Evolutionary conservation across 129 eudicot genomes (phyloP), one percentile per base, ranked within the genome.

Genomic region (Smallanthus sonchifolius): DNA sequence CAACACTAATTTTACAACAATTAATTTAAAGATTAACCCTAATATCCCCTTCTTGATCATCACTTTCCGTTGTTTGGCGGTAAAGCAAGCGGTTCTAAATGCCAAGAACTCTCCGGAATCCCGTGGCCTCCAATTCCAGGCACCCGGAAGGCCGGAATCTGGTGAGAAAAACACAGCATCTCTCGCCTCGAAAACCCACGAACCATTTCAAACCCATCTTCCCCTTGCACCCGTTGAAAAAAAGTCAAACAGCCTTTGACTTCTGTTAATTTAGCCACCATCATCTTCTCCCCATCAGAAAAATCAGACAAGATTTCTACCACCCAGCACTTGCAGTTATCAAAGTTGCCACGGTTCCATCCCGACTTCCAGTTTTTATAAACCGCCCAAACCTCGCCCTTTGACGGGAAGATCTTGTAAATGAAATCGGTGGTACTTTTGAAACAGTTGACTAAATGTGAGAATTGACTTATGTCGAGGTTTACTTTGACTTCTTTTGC

Each of bases 321-420:
- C 24, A 89, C 67, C 75, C 77, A 76, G 62, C 77, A 89, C 45
- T 82, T 75, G 51, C 44, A 77, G 49, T 61, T 79, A 13, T 74
- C 84, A 34, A 73, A 70, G 66, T 79, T 77, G 20, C 40, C 51
- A 8, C 57, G 73, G 65, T 74, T 76, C 85, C 88, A 83, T 65
- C 70, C 73, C 20, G 65, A 62, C 49, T 71, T 85, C 88, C 88
- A 85, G 35, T 86, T 83, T 61, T 75, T 76, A 17, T 79, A 86
- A 77, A 88, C 82, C 38, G 95, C 95, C 95, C 95, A 88, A 14
- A 88, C 44, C 81, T 88, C 88, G 17, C 88, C 95, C 34, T 83
- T 86, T 52, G 20, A 65, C 0, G 95, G 95, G 68, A 81, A 88
- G 24, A 88, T 83, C 56, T 70, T 81, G 90, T 80, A 88, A 3